Base-by-base conservation (phyloP, 768 basidiomycete species). In the Tricholoma bakamatsutake region DNA sequence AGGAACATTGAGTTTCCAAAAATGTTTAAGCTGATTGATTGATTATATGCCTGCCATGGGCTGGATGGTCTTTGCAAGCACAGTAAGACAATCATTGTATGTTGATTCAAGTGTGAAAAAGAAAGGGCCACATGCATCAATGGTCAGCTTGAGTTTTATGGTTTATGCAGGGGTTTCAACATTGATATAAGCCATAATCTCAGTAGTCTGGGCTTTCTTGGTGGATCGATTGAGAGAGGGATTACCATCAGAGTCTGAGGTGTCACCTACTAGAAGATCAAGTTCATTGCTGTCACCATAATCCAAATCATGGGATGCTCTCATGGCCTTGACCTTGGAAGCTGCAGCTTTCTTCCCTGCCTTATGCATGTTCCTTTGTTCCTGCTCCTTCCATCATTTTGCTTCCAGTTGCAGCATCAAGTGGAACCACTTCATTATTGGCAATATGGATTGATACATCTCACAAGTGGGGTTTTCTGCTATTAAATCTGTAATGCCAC, bases 71-170 rank as follows among this genome's bases (percentile, higher is more conserved):
- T 10, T 39, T 30, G 50, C 50, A 10, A 51, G 50, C 12, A 18
- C 18, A 7, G 27, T 33, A 37, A 52, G 30, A 35, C 37, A 52
- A 13, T 35, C 35, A 21, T 52, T 13, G 21, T 52, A 34, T 15
- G 50, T 52, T 27, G 50, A n/a, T 39, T 52, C 17, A 21, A 52
- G 6, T 8, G 30, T 52, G 50, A 52, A 52, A 40, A 52, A 52
- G 39, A 52, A 52, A 28, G 50, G 50, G 10, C 50, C 50, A 18
- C 35, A 7, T 6, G 50, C 13, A 34, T 52, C 50, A 9, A 39
- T 40, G 15, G 50, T 52, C 24, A 28, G 30, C 35, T 52, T 52
- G 34, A 39, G 35, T 35, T 52, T 52, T 39, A 17, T n/a, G 9
- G 50, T 52, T 15, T 9, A 34, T 15, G 50, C n/a, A 9, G 39